Percentiles rank a stretch among this genome's conserved stretches.
phyloP scores from a whole-genome alignment of 129 eudicot genomes.

The Deinandra increscens region DNA sequence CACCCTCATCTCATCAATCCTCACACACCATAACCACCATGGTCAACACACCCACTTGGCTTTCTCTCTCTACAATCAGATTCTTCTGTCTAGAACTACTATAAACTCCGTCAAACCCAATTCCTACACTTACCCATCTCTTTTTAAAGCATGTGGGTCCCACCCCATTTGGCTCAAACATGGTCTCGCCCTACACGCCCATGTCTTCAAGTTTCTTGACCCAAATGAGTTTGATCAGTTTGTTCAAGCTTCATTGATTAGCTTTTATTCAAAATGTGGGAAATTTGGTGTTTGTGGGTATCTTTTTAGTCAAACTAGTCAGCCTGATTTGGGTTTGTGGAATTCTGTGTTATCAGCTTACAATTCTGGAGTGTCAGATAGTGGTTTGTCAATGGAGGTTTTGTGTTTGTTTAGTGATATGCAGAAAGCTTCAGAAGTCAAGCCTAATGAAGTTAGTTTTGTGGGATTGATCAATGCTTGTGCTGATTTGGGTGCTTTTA shows the following conservation, averaged over 20 bases:
- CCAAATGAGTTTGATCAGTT: slow-evolving; percentile 42
- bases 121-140: slow-evolving; percentile 67
- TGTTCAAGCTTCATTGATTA: slow-evolving; percentile 69
- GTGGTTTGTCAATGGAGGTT: slow-evolving; percentile 45
- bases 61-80: slow-evolving; percentile 39
- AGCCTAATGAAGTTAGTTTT: slow-evolving; percentile 62
- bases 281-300: slow-evolving; percentile 45
- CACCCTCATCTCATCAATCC: slow-evolving; percentile 61
- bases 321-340: slow-evolving; percentile 73
- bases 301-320: slow-evolving; percentile 43
- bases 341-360: slow-evolving; percentile 57
- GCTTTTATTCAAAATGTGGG: slow-evolving; percentile 61
- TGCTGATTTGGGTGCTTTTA: slow-evolving; percentile 63
- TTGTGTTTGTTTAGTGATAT: slow-evolving; percentile 55
- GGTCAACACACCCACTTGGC: slow-evolving; percentile 33
- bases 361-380: slow-evolving; percentile 16
- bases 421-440: slow-evolving; percentile 40
- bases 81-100: too few relatives aligned
- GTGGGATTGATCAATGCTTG: slow-evolving; percentile 65
- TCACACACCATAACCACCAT: slow-evolving; percentile 29
- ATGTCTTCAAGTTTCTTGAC: slow-evolving; percentile 55
- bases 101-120: slow-evolving; percentile 44
- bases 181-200: slow-evolving; percentile 63
- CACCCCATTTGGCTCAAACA: slow-evolving; percentile 42
- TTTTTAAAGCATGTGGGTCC: slow-evolving; percentile 62